Evolutionary conservation across 768 basidiomycete genomes (phyloP).

Genomic region (Neoboletus brunneissimus): DNA sequence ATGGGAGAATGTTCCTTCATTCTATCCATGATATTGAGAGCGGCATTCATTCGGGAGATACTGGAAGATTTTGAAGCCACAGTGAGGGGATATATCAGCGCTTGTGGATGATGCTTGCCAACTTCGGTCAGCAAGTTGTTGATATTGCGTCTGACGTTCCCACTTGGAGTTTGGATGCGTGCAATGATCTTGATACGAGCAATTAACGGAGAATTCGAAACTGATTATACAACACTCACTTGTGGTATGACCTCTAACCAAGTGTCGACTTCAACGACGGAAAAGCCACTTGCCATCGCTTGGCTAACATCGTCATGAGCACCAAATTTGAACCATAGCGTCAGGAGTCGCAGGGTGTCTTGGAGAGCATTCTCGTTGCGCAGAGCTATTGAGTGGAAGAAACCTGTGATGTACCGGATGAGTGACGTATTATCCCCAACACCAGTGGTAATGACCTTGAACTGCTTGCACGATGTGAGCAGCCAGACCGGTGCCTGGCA

Average conservation of each 20-base stretch:
- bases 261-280: conserved; percentile 89
- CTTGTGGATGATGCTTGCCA: conserved; percentile 96
- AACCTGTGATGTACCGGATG: conserved; percentile 48
- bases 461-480: conserved; percentile 90
- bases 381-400: conserved; percentile 92
- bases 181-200: conserved; percentile 77
- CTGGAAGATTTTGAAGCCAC: conserved; percentile 97
- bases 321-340: conserved; percentile 98
- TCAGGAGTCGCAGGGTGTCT: conserved; percentile 88
- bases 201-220: background rate
- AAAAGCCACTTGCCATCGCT: conserved; percentile 85
- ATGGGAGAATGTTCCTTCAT: conserved; percentile 88
- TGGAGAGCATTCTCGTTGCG: conserved; percentile 90
- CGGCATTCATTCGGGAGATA: conserved; percentile 73
- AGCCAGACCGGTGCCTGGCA: conserved; percentile 62
- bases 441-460: conserved; percentile 52
- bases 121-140: conserved; percentile 86
- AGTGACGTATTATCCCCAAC: conserved; percentile 4
- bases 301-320: conserved; percentile 85
- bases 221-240: conserved; percentile 41
- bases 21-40: conserved; percentile 81
- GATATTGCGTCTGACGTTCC: conserved; percentile 84
- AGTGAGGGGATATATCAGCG: conserved; percentile 91
- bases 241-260: conserved; percentile 99
- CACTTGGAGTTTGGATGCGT: conserved; percentile 91